A percentile compares a stretch with the other conserved stretches of the same genome.
Conservation (phyloP, 768 basidiomycete species). For the Mycena latifolia region DNA sequence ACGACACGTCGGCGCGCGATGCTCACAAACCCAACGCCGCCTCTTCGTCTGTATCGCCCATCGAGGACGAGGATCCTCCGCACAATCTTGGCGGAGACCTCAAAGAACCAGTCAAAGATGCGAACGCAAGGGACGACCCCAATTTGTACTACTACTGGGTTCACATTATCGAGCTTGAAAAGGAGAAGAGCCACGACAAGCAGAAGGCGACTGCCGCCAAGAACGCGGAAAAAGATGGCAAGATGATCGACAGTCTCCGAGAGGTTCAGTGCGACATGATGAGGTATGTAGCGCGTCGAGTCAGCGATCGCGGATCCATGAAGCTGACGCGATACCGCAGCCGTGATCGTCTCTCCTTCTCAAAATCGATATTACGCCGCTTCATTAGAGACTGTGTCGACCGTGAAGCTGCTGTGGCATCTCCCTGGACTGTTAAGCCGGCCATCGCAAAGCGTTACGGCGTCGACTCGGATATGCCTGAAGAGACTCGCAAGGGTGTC, state of each 20-base stretch:
- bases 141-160: slow-evolving; percentile 89
- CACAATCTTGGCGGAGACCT: slow-evolving; percentile 88
- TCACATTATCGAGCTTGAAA: slow-evolving; percentile 83
- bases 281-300: slow-evolving; percentile 66
- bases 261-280: slow-evolving; percentile 86
- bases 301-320: not conserved
- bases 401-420: slow-evolving; percentile 91
- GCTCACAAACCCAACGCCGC: slow-evolving; percentile 56
- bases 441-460: slow-evolving; percentile 88
- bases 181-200: slow-evolving; percentile 75
- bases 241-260: slow-evolving; percentile 82
- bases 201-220: slow-evolving; percentile 60
- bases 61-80: slow-evolving; percentile 61
- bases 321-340: slow-evolving; percentile 53
- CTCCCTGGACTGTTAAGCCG: slow-evolving; percentile 96
- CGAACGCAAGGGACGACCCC: slow-evolving; percentile 81
- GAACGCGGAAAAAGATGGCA: slow-evolving; percentile 64
- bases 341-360: slow-evolving; percentile 95
- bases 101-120: slow-evolving; percentile 78
- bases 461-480: slow-evolving; percentile 88
- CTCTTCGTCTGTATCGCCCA: slow-evolving; percentile 53
- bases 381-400: slow-evolving; percentile 97
- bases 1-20: slow-evolving; percentile 61
- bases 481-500: slow-evolving; percentile 83
- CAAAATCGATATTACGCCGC: slow-evolving; percentile 95